Conservation (phyloP, 208 protist species). For the Wallacemonas sp. region DNA sequence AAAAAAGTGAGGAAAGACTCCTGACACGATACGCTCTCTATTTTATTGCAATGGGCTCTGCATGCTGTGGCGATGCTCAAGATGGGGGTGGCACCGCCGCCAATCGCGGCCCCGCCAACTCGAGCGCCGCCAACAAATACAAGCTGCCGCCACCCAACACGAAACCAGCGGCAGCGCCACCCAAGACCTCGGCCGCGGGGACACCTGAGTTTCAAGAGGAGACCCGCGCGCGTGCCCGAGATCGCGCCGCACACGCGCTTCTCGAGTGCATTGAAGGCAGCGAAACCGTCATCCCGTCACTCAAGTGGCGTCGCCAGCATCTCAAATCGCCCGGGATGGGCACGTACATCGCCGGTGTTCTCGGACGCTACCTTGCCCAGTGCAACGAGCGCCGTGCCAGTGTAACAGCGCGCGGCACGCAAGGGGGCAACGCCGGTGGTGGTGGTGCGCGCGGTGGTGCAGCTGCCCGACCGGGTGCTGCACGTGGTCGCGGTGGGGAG, state of each 20-base stretch:
- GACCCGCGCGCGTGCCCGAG: conserved; percentile 28
- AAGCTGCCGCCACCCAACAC: not conserved
- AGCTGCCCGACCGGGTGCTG: not conserved
- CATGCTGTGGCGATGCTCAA: not conserved
- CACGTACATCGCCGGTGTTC: conserved; percentile 12
- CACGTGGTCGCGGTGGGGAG: not conserved
- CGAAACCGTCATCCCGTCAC: conserved; percentile 37
- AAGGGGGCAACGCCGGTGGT: not conserved
- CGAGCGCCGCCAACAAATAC: conserved; percentile 6
- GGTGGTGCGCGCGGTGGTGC: not conserved
- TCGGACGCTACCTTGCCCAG: conserved; percentile 4
- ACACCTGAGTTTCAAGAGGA: conserved; percentile 27
- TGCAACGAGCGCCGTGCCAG: not conserved
- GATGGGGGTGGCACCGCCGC: not conserved
- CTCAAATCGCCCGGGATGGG: conserved; percentile 47
- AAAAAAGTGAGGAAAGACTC: no score
- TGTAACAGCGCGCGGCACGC: not conserved
- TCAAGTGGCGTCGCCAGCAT: conserved; percentile 60
- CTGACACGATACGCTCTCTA: no score
- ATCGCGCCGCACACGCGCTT: conserved; percentile 44
- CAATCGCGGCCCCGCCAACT: not conserved
- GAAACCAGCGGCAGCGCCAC: not conserved
- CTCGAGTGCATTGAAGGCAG: conserved; percentile 31
- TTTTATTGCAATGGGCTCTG: not conserved
- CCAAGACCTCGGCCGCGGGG: not conserved